Conservation (phyloP, 1,139 yeast species). For the Candida sanyaensis region DNA sequence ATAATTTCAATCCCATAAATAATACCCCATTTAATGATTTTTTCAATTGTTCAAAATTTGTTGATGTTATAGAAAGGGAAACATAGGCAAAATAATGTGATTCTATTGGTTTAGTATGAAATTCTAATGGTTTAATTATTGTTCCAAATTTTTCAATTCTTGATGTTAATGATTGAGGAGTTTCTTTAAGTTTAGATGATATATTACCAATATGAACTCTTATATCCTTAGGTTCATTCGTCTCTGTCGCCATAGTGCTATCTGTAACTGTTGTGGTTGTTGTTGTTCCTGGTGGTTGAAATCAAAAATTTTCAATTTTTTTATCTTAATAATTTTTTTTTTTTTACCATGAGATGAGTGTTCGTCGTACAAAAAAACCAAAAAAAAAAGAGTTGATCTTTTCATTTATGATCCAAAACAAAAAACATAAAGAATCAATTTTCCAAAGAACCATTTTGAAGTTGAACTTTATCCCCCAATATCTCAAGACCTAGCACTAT, state of each 20-base stretch:
- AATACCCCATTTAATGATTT: constrained; percentile 65
- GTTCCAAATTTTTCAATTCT: constrained; percentile 55
- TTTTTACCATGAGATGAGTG: background rate
- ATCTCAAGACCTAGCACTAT: background rate
- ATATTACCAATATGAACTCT: constrained; percentile 73
- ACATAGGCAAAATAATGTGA: constrained; percentile 69
- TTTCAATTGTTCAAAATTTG: constrained; percentile 49
- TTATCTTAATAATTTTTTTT: no score
- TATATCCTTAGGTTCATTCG: constrained; percentile 23
- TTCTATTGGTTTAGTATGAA: constrained; percentile 48
- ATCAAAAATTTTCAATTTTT: no score
- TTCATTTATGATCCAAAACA: background rate
- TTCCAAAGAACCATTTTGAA: no score
- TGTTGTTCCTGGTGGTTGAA: background rate
- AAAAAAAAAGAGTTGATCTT: no score
- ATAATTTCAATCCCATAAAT: constrained; percentile 72
- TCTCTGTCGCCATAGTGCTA: constrained; percentile 1
- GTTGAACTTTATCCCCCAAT: no score
- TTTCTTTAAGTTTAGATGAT: constrained; percentile 51
- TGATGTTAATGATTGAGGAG: constrained; percentile 39
- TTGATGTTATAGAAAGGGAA: constrained; percentile 53
- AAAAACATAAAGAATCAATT: background rate
- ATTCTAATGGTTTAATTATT: constrained; percentile 43
- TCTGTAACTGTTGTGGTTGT: background rate
- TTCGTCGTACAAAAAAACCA: background rate